Percentiles rank a stretch among this genome's conserved stretches.
These are phyloP conservation scores for Penicillium decumbens DNA, from an alignment of 2,329 filamentous ascomycete species.

Conservation along the genomic window DNA sequence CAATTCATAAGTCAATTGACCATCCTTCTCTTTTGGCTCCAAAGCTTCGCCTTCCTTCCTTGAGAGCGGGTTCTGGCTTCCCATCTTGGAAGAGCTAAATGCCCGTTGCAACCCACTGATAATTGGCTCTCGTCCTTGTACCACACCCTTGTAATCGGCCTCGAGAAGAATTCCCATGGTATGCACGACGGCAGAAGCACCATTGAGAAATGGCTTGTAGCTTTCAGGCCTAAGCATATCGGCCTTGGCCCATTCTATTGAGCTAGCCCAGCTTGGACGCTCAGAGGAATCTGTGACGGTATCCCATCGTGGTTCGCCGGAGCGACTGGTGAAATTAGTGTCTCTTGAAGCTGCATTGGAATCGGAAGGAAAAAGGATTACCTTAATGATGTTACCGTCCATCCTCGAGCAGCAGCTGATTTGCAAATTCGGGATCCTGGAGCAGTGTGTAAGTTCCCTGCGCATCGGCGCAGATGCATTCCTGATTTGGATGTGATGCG, in stretches of 20 bases:
- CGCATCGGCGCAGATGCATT: neutral
- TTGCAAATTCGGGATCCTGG: slow-evolving; percentile 78
- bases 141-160: slow-evolving; percentile 92
- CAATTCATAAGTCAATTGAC: slow-evolving; percentile 86
- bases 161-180: slow-evolving; percentile 94
- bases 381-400: slow-evolving; percentile 92
- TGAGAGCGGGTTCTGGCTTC: slow-evolving; percentile 66
- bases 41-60: slow-evolving; percentile 57
- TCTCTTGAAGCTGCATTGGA: neutral
- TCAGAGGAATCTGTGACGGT: slow-evolving; percentile 65
- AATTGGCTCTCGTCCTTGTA: slow-evolving; percentile 79
- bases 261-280: slow-evolving; percentile 73
- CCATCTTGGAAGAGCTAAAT: slow-evolving; percentile 62
- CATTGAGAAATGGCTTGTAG: slow-evolving; percentile 70
- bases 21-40: slow-evolving; percentile 61
- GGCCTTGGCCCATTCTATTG: slow-evolving; percentile 80
- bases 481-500: slow-evolving; percentile 7
- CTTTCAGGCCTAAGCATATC: slow-evolving; percentile 79
- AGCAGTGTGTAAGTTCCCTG: slow-evolving; percentile 13
- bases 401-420: slow-evolving; percentile 75
- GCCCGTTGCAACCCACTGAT: slow-evolving; percentile 71
- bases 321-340: slow-evolving; percentile 59
- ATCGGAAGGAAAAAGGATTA: slow-evolving; percentile 38
- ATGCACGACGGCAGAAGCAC: slow-evolving; percentile 83
- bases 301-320: slow-evolving; percentile 82